Evolutionary conservation across 2,329 filamentous ascomycete genomes (phyloP).

Genomic region (Hypoxylon sp.): DNA sequence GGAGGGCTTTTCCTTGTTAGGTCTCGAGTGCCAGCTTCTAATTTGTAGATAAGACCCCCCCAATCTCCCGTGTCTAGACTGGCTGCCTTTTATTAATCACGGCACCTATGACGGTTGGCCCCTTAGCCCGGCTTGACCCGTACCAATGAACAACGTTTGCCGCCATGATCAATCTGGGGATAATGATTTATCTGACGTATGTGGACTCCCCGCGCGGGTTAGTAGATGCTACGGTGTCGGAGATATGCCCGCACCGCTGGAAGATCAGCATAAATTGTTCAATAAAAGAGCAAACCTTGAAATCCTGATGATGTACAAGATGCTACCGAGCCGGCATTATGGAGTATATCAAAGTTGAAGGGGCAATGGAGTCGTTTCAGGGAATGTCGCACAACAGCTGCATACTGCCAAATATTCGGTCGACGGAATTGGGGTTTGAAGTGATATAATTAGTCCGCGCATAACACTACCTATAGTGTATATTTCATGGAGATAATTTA

Average conservation of each 20-base stretch:
- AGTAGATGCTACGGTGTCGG: conserved; percentile 30
- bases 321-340: conserved; percentile 32
- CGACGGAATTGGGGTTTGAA: conserved; percentile 2
- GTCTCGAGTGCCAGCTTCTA: conserved; percentile 20
- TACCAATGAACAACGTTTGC: conserved; percentile 36
- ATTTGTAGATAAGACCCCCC: conserved; percentile 32
- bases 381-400: conserved; percentile 32
- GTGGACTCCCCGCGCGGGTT: conserved; percentile 27
- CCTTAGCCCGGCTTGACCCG: conserved; percentile 37
- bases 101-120: conserved; percentile 39
- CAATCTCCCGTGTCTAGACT: conserved; percentile 21
- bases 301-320: conserved; percentile 42
- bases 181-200: conserved; percentile 39
- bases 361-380: conserved; percentile 35
- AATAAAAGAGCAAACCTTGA: conserved; percentile 29
- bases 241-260: conserved; percentile 17
- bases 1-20: conserved; percentile 34
- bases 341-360: conserved; percentile 27
- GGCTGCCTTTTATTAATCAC: conserved; percentile 25
- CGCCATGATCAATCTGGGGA: conserved; percentile 24
- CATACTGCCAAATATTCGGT: conserved; percentile 23
- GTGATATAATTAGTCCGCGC: not conserved
- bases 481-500: not conserved
- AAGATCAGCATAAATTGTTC: conserved; percentile 36
- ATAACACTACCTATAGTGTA: not conserved